These are phyloP conservation scores for Entomortierella lignicola DNA, from an alignment of 192 early-diverging fungal species.

Conservation along the genomic window DNA sequence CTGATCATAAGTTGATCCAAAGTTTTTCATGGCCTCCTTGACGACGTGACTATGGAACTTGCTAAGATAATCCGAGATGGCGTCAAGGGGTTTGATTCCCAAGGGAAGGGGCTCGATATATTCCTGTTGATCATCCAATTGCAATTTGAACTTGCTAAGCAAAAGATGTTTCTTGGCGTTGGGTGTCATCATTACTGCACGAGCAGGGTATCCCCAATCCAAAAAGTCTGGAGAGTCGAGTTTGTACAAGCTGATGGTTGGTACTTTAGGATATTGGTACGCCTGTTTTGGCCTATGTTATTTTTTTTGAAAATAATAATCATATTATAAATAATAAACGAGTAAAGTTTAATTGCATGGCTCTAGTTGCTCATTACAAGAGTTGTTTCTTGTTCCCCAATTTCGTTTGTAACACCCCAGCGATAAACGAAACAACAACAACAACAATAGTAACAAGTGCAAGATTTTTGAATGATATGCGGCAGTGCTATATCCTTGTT, in stretches of 20 bases:
- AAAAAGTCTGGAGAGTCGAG: slow-evolving; percentile 53
- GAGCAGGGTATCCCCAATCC: slow-evolving; percentile 63
- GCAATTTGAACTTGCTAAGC: slow-evolving; percentile 58
- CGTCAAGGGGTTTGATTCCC: slow-evolving; percentile 55
- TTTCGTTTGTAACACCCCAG: neutral
- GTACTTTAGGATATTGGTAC: slow-evolving; percentile 62
- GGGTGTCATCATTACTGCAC: slow-evolving; percentile 53
- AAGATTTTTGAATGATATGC: neutral
- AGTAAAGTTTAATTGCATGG: slow-evolving; percentile 1
- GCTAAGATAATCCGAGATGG: slow-evolving; percentile 54
- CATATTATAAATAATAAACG: neutral
- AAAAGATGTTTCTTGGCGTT: slow-evolving; percentile 54
- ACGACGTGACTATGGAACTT: slow-evolving; percentile 57
- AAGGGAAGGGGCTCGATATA: slow-evolving; percentile 52
- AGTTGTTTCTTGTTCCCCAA: neutral
- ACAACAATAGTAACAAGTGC: neutral
- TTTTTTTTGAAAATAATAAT: neutral
- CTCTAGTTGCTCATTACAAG: too few species aligned
- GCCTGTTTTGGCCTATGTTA: slow-evolving; percentile 55
- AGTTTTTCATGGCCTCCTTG: slow-evolving; percentile 56
- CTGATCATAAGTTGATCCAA: slow-evolving; percentile 55
- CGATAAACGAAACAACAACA: slow-evolving; percentile 1
- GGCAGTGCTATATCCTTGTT: too few species aligned
- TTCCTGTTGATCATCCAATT: slow-evolving; percentile 56
- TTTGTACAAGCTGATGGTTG: slow-evolving; percentile 57